phyloP scores from a whole-genome alignment of 768 basidiomycete species.

The Clitopilus hobsonii region DNA sequence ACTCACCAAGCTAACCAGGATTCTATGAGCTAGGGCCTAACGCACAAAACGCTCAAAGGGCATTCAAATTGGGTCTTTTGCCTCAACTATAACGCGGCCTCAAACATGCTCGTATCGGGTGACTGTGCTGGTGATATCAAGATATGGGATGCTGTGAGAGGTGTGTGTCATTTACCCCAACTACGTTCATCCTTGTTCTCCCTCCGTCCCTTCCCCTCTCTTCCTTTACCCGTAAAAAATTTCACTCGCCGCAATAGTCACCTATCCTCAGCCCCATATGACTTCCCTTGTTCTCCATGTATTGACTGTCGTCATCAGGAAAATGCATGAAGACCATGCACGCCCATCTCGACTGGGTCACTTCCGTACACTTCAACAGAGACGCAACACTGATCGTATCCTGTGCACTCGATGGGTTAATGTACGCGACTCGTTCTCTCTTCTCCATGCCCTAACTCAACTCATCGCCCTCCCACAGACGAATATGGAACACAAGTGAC shows the following conservation, averaged over 20 bases:
- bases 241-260: no score
- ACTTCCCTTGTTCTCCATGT: no score
- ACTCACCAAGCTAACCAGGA: conserved; percentile 5
- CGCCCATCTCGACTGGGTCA: conserved; percentile 93
- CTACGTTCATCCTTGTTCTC: background rate
- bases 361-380: conserved; percentile 89
- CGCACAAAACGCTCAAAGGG: conserved; percentile 67
- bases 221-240: background rate
- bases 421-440: conserved; percentile 41
- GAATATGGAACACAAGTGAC: conserved; percentile 90
- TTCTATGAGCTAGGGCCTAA: conserved; percentile 47
- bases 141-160: conserved; percentile 87
- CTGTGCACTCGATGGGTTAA: conserved; percentile 88
- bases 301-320: conserved; percentile 38
- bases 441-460: conserved; percentile 3
- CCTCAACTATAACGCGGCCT: conserved; percentile 84
- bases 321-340: conserved; percentile 83
- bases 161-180: conserved; percentile 31
- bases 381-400: conserved; percentile 92
- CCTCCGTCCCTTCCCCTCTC: background rate
- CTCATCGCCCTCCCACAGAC: conserved; percentile 43
- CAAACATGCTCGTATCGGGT: conserved; percentile 87
- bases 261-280: no score
- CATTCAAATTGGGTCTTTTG: conserved; percentile 91
- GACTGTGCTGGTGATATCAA: conserved; percentile 90